Evolutionary conservation across 208 protist genomes (phyloP).

Genomic region (Trypanosoma theileri): DNA sequence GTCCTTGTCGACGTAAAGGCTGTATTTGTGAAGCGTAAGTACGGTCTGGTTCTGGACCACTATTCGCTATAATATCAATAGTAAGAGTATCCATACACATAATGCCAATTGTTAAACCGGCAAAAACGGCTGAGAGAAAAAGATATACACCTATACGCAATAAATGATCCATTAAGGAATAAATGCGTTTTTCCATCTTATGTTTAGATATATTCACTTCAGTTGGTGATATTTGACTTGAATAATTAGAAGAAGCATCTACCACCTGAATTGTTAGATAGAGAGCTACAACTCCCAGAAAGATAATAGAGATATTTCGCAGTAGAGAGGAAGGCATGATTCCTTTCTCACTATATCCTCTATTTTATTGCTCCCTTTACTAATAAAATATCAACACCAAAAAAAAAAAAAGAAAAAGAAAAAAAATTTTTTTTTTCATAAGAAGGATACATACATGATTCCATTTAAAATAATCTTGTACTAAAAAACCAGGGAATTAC

Average conservation of each 20-base stretch:
- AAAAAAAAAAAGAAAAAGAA: no score
- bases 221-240: neutral
- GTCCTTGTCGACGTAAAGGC: conserved; percentile 72
- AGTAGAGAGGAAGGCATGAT: neutral
- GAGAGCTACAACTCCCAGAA: neutral
- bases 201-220: neutral
- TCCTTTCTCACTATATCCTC: no score
- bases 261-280: neutral
- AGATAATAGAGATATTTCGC: neutral
- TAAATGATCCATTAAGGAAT: conserved; percentile 60
- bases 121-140: conserved; percentile 86
- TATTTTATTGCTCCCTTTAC: no score
- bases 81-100: conserved; percentile 88
- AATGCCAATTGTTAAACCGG: conserved; percentile 87
- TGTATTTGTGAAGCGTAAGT: conserved; percentile 76
- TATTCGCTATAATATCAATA: conserved; percentile 86
- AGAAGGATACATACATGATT: no score
- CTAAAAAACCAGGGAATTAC: no score
- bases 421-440: no score
- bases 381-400: no score
- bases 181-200: conserved; percentile 46
- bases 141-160: conserved; percentile 52
- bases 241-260: neutral
- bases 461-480: no score
- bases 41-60: conserved; percentile 71